Evolutionary conservation across 441 rosid species (phyloP).

Genomic region (Capsella rubella): DNA sequence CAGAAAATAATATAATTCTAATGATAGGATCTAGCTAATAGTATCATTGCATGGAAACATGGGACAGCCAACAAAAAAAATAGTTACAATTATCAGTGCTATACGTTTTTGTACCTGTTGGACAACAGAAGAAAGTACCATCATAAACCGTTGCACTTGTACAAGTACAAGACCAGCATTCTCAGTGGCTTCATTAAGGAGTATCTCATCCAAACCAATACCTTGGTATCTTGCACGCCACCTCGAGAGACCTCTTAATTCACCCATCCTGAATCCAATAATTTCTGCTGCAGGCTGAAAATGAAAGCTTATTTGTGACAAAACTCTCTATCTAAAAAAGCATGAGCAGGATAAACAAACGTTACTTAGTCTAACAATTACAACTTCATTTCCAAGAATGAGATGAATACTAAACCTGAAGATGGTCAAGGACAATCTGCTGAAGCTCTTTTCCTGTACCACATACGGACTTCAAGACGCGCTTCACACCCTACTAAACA

Average conservation of each 20-base stretch:
- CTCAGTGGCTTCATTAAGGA: slow-evolving; percentile 74
- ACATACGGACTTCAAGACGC: slow-evolving; percentile 78
- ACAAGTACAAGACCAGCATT: slow-evolving; percentile 79
- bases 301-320: slow-evolving; percentile 41
- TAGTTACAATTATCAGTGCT: slow-evolving; percentile 13
- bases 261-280: slow-evolving; percentile 95
- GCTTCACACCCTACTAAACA: slow-evolving; percentile 78
- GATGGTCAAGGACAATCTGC: slow-evolving; percentile 80
- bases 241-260: slow-evolving; percentile 89
- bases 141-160: slow-evolving; percentile 87
- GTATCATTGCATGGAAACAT: slow-evolving; percentile 1
- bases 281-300: slow-evolving; percentile 97
- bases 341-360: slow-evolving; percentile 14
- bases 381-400: slow-evolving; percentile 31
- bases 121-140: slow-evolving; percentile 81
- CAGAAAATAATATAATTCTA: not conserved
- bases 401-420: slow-evolving; percentile 65
- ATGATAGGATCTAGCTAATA: slow-evolving; percentile 17
- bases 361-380: slow-evolving; percentile 8
- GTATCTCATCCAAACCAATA: slow-evolving; percentile 87
- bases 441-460: slow-evolving; percentile 95
- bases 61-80: slow-evolving; percentile 15
- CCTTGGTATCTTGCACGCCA: slow-evolving; percentile 87
- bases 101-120: slow-evolving; percentile 72
- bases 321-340: not conserved